Percentiles rank a stretch among this genome's conserved stretches.
These are phyloP conservation scores for Lachancea mirantina DNA, from an alignment of 805 yeast genomes.

Conservation along the genomic window DNA sequence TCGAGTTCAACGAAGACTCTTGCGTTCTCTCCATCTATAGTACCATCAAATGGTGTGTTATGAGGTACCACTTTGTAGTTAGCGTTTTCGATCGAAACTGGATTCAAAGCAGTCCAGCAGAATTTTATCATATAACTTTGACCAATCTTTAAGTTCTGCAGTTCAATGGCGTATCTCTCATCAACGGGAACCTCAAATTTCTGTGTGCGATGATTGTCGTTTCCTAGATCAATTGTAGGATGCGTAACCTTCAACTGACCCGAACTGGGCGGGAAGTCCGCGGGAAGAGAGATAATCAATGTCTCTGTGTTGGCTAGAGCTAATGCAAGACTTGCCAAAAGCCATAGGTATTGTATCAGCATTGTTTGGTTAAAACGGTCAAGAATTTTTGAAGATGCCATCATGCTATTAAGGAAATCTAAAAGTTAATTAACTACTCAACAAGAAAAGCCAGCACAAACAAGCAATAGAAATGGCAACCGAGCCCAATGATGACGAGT, in stretches of 20 bases:
- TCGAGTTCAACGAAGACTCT: constrained; percentile 13
- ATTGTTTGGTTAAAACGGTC: too few relatives aligned
- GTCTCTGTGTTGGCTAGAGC: constrained; percentile 18
- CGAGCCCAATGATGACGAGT: too few relatives aligned
- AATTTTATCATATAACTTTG: constrained; percentile 21
- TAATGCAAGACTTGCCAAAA: too few relatives aligned
- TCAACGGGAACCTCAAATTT: constrained; percentile 3
- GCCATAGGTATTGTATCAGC: too few relatives aligned
- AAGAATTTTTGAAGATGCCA: too few relatives aligned
- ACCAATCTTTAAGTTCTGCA: constrained; percentile 11
- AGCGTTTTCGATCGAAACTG: constrained; percentile 16
- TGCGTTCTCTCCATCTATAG: constrained; percentile 7
- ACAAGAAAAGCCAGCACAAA: too few relatives aligned
- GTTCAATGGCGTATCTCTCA: constrained; percentile 11
- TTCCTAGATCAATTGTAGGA: constrained; percentile 3
- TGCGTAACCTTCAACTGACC: neutral
- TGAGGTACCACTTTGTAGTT: constrained; percentile 12
- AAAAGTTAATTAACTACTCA: too few relatives aligned
- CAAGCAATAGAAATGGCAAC: too few relatives aligned
- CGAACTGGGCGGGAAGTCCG: constrained; percentile 8
- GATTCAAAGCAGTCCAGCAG: constrained; percentile 29
- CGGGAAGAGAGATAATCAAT: constrained; percentile 13
- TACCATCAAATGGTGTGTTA: constrained; percentile 9
- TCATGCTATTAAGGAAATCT: too few relatives aligned
- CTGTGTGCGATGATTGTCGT: constrained; percentile 7